A percentile compares a stretch with the other conserved stretches of the same genome.
Conservation (phyloP, 2,329 filamentous ascomycete species). For the Cucurbitaria berberidis region DNA sequence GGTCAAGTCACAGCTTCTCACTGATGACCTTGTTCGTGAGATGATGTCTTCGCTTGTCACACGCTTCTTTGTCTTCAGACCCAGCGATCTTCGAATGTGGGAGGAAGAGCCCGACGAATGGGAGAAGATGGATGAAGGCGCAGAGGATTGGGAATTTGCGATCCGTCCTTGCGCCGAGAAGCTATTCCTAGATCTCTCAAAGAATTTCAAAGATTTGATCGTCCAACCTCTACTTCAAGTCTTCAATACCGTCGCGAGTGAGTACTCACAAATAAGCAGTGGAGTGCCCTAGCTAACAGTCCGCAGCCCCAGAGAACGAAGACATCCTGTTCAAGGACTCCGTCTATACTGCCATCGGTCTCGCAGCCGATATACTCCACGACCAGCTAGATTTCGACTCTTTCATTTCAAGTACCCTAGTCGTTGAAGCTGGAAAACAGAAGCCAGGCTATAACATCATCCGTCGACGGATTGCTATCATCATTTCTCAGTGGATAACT, state of each 20-base stretch:
- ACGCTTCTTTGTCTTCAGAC: constrained; percentile 85
- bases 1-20: constrained; percentile 77
- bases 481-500: constrained; percentile 88
- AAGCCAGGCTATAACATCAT: constrained; percentile 77
- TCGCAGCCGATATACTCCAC: constrained; percentile 78
- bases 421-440: constrained; percentile 76
- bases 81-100: constrained; percentile 87
- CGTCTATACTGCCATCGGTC: constrained; percentile 89
- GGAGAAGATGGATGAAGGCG: constrained; percentile 87
- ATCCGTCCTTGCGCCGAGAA: constrained; percentile 92
- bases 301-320: constrained; percentile 60
- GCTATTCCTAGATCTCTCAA: constrained; percentile 88
- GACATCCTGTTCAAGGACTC: constrained; percentile 90
- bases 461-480: constrained; percentile 83
- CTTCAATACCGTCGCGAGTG: constrained; percentile 77
- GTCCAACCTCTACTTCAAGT: constrained; percentile 80
- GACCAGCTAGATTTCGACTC: constrained; percentile 81
- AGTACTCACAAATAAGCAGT: constrained; percentile 36
- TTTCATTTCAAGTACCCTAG: constrained; percentile 76
- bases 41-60: constrained; percentile 86
- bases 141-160: constrained; percentile 85
- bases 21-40: constrained; percentile 75
- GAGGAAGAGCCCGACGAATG: constrained; percentile 94
- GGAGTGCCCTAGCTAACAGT: constrained; percentile 20
- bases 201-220: constrained; percentile 84